Evolutionary conservation across 495 filamentous ascomycete genomes (phyloP).

Genomic region (Aspergillus sclerotiicarbonarius): DNA sequence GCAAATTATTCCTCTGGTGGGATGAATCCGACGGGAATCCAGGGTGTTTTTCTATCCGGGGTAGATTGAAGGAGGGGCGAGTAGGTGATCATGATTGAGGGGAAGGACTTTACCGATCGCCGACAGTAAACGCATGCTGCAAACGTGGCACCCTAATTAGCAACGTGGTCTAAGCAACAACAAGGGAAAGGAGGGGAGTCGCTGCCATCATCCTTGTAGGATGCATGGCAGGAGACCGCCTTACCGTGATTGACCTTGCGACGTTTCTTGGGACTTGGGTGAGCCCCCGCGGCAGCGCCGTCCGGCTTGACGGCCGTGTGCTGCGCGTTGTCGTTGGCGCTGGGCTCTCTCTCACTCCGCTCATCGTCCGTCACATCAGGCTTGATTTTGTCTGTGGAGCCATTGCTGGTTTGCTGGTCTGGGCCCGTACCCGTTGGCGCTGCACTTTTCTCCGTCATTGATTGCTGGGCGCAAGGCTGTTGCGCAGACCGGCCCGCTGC

Average conservation of each 20-base stretch:
- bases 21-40: neutral
- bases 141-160: constrained; percentile 28
- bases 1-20: constrained; percentile 22
- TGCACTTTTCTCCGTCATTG: constrained; percentile 41
- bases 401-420: constrained; percentile 27
- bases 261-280: constrained; percentile 82
- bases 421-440: constrained; percentile 27
- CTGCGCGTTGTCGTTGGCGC: constrained; percentile 32
- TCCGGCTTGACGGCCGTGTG: constrained; percentile 37
- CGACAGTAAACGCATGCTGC: constrained; percentile 98
- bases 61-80: constrained; percentile 7
- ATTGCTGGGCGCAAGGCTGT: constrained; percentile 30
- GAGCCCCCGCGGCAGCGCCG: constrained; percentile 34
- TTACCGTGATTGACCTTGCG: constrained; percentile 99
- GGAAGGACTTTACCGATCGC: constrained; percentile 77
- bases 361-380: constrained; percentile 10
- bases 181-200: constrained; percentile 30
- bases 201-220: constrained; percentile 30
- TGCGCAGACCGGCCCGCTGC: constrained; percentile 29
- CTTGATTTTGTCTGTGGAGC: constrained; percentile 14
- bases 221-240: constrained; percentile 32
- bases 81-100: neutral
- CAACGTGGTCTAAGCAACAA: constrained; percentile 27
- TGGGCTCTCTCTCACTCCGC: constrained; percentile 28
- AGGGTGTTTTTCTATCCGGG: constrained; percentile 5